Conservation (phyloP, 345 rosid species). For the Pistacia integerrima region DNA sequence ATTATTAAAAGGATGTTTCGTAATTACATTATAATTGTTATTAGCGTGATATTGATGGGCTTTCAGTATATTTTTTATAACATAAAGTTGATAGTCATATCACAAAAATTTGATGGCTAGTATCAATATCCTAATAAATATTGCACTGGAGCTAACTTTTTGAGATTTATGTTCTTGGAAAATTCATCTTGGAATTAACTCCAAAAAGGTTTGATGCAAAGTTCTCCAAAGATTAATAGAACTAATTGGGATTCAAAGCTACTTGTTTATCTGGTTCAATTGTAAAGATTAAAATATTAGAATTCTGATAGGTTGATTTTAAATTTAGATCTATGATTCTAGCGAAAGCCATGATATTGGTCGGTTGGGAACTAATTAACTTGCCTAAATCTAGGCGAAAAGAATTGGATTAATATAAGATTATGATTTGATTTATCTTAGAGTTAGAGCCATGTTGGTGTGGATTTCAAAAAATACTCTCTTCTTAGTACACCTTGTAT, state of each 20-base stretch:
- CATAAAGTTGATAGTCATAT: no score
- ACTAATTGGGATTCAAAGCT: background rate
- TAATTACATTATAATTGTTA: no score
- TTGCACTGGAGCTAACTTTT: background rate
- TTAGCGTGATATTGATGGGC: no score
- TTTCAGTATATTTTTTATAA: no score
- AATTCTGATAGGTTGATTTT: background rate
- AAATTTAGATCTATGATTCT: background rate
- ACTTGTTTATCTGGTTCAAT: background rate
- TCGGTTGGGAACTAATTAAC: background rate
- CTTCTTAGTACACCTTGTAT: background rate
- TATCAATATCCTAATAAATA: no score
- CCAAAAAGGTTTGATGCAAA: background rate
- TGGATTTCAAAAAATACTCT: constrained; percentile 24
- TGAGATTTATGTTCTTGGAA: constrained; percentile 10
- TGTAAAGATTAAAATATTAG: background rate
- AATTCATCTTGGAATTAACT: constrained; percentile 1
- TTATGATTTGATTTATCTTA: constrained; percentile 1
- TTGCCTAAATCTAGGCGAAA: background rate
- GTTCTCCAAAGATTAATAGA: background rate
- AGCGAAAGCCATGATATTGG: background rate
- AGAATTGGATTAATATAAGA: background rate
- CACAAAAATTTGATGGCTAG: no score
- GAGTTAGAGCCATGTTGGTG: constrained; percentile 1
- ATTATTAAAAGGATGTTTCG: no score